Base-by-base conservation (phyloP, 129 eudicot species). In the Flaveria ramosissima region DNA sequence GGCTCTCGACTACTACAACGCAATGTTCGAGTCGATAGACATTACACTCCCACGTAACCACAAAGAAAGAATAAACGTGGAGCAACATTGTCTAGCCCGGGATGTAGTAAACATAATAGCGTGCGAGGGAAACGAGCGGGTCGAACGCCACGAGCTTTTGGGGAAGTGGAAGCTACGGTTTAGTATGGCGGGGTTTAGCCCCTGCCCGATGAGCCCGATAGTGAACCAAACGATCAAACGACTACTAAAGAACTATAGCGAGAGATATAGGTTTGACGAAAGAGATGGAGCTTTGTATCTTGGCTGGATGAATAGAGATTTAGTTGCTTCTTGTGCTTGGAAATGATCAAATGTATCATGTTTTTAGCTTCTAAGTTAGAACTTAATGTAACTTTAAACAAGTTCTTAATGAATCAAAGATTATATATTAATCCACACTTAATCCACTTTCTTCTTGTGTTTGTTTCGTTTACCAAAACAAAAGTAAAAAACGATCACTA, bases 301-400 rank as follows among this genome's bases (percentile, higher is more conserved):
- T 67, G 96, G 96, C 10, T 92, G 97, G 92, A 87, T 80, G 91
- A 84, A 87, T 51, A 81, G 92, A 76, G 91, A 92, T 79, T 82
- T 92, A 84, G 91, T 89, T 56, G 92, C 88, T 82, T 82, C 96
- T 61, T 85, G 92, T 80, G 97, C 97, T 51, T 89, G 91, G 97
- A 86, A 84, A 51, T 92, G 82, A 83, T 61, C 14, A 41, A 71
- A 71, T 61, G 66, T 71, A 20, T 75, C 57, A 15, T 42, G 47
- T 27, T 73, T 67, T 53, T 56, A 21, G 70, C 16, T 55, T 68
- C 21, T 48, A 45, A 66, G 66, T 71, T 75, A 65, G 75, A 67
- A 74, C 57, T 21, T 56, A 68, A 56, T 80, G 84, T 67, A 80
- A 80, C 70, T 8, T 48, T 62, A 65, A 79, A 61, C 68, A 79